Conservation (phyloP, 129 eudicot genomes). For the Centella asiatica region DNA sequence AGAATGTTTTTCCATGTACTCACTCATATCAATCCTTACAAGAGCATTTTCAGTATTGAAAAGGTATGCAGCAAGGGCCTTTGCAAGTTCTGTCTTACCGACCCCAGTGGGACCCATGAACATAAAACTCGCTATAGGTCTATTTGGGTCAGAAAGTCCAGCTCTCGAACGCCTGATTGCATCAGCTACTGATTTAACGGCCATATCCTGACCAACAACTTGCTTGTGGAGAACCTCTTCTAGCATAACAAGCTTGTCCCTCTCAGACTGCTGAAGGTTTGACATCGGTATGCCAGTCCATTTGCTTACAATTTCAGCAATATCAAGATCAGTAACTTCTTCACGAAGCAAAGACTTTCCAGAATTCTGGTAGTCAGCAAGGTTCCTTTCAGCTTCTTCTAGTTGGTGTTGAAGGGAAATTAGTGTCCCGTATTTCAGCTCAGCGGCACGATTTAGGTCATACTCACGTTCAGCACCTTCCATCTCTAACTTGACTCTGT, state of each 20-base stretch:
- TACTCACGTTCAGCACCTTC: conserved; percentile 97
- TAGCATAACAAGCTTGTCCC: conserved; percentile 69
- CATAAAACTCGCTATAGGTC: conserved; percentile 96
- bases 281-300: conserved; percentile 97
- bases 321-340: conserved; percentile 90
- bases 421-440: conserved; percentile 82
- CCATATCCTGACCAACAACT: conserved; percentile 86
- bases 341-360: conserved; percentile 78
- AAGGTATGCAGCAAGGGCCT: conserved; percentile 81
- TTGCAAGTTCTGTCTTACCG: conserved; percentile 92
- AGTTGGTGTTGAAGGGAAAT: conserved; percentile 78
- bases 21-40: conserved; percentile 90
- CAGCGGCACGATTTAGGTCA: conserved; percentile 88
- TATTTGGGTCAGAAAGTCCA: conserved; percentile 83
- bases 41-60: conserved; percentile 90
- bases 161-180: conserved; percentile 91
- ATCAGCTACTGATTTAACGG: conserved; percentile 93
- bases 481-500: conserved; percentile 92
- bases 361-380: conserved; percentile 59
- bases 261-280: conserved; percentile 84
- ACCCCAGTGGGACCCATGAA: conserved; percentile 99
- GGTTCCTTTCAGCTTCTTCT: conserved; percentile 77
- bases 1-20: conserved; percentile 88
- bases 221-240: conserved; percentile 82
- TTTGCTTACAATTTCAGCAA: conserved; percentile 84